Percentiles rank a stretch among this genome's conserved stretches.
phyloP scores from a whole-genome alignment of 495 filamentous ascomycete genomes.

The Aspergillus steynii region DNA sequence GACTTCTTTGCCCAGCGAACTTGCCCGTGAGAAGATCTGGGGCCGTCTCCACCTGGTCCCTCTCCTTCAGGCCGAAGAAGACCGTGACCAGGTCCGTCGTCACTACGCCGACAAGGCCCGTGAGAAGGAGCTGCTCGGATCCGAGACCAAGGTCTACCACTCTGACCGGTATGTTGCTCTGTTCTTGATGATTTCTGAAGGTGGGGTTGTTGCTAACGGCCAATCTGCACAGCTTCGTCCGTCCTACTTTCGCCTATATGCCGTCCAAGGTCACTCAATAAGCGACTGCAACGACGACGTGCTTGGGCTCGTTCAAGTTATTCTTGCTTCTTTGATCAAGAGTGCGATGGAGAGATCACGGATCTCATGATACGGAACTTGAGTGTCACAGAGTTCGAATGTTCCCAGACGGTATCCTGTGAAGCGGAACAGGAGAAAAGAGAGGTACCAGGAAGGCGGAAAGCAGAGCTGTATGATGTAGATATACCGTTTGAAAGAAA shows the following conservation, averaged over 20 bases:
- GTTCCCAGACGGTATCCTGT: background rate
- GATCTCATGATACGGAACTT: background rate
- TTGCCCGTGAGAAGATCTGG: slow-evolving; percentile 97
- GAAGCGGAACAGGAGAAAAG: background rate
- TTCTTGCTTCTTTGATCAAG: background rate
- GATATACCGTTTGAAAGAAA: slow-evolving; percentile 40
- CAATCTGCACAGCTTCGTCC: slow-evolving; percentile 39
- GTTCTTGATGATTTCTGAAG: background rate
- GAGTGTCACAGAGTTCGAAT: slow-evolving; percentile 1
- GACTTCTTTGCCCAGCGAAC: slow-evolving; percentile 60
- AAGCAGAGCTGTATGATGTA: slow-evolving; percentile 32
- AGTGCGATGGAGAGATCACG: background rate
- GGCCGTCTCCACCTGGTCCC: slow-evolving; percentile 89
- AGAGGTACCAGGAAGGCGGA: background rate
- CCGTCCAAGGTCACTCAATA: slow-evolving; percentile 44
- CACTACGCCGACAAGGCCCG: slow-evolving; percentile 81
- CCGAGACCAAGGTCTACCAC: slow-evolving; percentile 80
- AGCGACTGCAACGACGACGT: slow-evolving; percentile 6
- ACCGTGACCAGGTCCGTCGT: slow-evolving; percentile 87
- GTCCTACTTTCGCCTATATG: slow-evolving; percentile 48
- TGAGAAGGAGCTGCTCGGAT: slow-evolving; percentile 85
- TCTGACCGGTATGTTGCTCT: slow-evolving; percentile 69
- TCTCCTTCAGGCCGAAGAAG: slow-evolving; percentile 90
- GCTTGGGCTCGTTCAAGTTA: slow-evolving; percentile 7
- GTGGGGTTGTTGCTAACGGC: slow-evolving; percentile 11